A percentile compares a stretch with the other conserved stretches of the same genome.
Evolutionary conservation across 495 filamentous ascomycete species (phyloP).

Genomic region (Jackrogersella multiformis): DNA sequence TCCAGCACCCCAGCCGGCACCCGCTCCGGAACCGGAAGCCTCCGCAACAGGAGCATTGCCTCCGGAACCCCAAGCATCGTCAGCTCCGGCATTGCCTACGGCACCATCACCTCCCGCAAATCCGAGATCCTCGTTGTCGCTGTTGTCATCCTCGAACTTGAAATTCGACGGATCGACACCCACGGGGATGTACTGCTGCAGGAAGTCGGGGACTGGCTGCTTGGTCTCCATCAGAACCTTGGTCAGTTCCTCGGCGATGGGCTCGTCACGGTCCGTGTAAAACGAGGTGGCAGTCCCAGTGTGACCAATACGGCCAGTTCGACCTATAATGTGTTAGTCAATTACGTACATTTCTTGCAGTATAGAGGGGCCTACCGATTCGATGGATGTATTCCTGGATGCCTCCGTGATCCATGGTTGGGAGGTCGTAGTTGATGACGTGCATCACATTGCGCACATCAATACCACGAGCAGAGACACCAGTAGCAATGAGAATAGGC

Average conservation of each 20-base stretch:
- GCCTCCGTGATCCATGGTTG: constrained; percentile 73
- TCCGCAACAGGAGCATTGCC: not conserved
- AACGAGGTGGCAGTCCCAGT: constrained; percentile 88
- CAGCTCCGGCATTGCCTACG: not conserved
- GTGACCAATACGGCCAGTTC: constrained; percentile 93
- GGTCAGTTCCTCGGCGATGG: constrained; percentile 73
- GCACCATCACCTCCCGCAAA: constrained; percentile 8
- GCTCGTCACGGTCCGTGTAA: constrained; percentile 73
- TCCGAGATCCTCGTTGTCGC: constrained; percentile 59
- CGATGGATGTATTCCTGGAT: constrained; percentile 95
- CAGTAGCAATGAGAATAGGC: constrained; percentile 86
- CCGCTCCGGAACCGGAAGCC: constrained; percentile 8
- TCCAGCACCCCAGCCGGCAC: constrained; percentile 6
- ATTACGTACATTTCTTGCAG: not conserved
- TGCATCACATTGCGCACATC: constrained; percentile 88
- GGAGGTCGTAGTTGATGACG: constrained; percentile 93
- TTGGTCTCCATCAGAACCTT: constrained; percentile 82
- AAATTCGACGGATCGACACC: constrained; percentile 56
- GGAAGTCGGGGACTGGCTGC: constrained; percentile 83
- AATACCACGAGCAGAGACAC: constrained; percentile 86
- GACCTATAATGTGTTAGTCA: constrained; percentile 65
- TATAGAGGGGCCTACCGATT: constrained; percentile 70
- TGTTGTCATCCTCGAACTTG: constrained; percentile 70
- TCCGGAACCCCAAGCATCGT: constrained; percentile 1
- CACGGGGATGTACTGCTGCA: constrained; percentile 68